Evolutionary conservation across 1,284 basidiomycete genomes (phyloP).

Genomic region (Ustilago loliicola): DNA sequence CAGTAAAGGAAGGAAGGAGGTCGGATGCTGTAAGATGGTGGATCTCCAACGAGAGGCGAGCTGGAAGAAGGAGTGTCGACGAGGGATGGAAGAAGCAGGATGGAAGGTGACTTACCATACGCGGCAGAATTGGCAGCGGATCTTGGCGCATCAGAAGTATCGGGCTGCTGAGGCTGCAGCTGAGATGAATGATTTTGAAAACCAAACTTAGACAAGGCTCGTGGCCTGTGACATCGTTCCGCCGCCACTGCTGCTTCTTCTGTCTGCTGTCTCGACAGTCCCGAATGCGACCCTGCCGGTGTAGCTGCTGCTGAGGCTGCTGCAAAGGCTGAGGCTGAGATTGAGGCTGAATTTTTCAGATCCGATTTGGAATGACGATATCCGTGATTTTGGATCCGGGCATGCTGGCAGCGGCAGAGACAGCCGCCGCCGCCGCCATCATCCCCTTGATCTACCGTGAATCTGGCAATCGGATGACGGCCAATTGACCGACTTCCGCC

Average conservation of each 20-base stretch:
- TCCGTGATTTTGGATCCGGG: background rate
- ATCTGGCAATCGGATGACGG: background rate
- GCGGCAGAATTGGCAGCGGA: conserved; percentile 5
- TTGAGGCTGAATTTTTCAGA: background rate
- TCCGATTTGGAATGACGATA: conserved; percentile 9
- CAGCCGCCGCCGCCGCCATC: background rate
- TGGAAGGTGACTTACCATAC: conserved; percentile 12
- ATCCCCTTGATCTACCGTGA: background rate
- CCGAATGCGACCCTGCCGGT: conserved; percentile 7
- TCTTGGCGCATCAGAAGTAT: conserved; percentile 20
- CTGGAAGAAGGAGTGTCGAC: background rate
- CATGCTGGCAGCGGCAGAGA: background rate
- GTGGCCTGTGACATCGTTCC: conserved; percentile 8
- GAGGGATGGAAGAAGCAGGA: background rate
- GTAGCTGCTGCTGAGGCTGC: background rate
- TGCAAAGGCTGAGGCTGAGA: background rate
- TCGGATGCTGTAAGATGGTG: background rate
- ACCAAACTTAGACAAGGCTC: conserved; percentile 9
- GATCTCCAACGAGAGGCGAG: background rate
- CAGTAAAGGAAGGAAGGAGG: background rate
- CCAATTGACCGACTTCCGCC: background rate
- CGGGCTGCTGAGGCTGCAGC: conserved; percentile 14
- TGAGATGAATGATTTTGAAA: conserved; percentile 11
- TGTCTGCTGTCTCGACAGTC: background rate
- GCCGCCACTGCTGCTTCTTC: no score